Percentiles rank a stretch among this genome's conserved stretches.
Evolutionary conservation across 805 yeast species (phyloP).

Genomic region (Scheffersomyces amazonensis): DNA sequence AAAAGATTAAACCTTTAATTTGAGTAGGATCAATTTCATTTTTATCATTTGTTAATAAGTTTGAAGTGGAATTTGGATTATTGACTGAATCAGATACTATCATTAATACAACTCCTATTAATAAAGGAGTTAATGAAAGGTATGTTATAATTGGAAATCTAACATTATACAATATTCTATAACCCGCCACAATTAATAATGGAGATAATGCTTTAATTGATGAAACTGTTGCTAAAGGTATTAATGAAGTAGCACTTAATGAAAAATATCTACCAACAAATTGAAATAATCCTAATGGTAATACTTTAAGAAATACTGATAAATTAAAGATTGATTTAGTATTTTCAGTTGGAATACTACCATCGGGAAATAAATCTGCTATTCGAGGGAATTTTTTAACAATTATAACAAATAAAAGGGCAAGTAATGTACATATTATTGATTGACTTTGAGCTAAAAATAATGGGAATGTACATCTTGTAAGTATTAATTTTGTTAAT

Average conservation of each 20-base stretch:
- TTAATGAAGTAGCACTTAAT: constrained; percentile 61
- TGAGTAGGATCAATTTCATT: constrained; percentile 24
- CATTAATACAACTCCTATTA: constrained; percentile 51
- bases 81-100: constrained; percentile 30
- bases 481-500: constrained; percentile 54
- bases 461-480: constrained; percentile 56
- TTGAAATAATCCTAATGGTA: constrained; percentile 67
- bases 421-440: constrained; percentile 44
- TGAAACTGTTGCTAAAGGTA: constrained; percentile 68
- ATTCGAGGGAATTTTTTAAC: constrained; percentile 28
- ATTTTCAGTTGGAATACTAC: constrained; percentile 47
- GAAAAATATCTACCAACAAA: constrained; percentile 62
- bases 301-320: constrained; percentile 41
- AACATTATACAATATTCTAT: constrained; percentile 50
- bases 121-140: constrained; percentile 48
- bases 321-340: constrained; percentile 18
- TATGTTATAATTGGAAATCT: constrained; percentile 49
- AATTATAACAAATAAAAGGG: constrained; percentile 34
- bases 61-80: constrained; percentile 1
- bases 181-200: constrained; percentile 54
- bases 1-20: constrained; percentile 63
- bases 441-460: constrained; percentile 67
- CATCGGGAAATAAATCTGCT: constrained; percentile 45
- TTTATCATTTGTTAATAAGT: constrained; percentile 7
- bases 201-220: constrained; percentile 71